Evolutionary conservation across 2,329 filamentous ascomycete genomes (phyloP), one percentile per base, ranked within the genome.

Genomic region (Triangularia setosa): DNA sequence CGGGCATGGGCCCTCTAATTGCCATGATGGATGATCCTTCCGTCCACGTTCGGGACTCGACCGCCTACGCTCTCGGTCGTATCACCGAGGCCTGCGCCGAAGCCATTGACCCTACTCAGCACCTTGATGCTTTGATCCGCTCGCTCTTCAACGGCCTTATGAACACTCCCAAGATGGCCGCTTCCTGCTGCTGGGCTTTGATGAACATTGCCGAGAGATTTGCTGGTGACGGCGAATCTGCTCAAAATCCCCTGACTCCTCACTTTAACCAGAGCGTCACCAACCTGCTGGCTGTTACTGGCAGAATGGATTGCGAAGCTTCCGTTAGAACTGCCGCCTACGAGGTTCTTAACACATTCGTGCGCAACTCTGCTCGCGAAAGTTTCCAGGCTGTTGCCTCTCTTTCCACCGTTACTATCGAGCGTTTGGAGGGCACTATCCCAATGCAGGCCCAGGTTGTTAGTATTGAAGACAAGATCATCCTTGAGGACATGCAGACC

Each of bases 151-250:
- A 89, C 71, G 95, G 94, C 59, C 84, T 99, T 65, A 87, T 92
- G 65, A 94, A 91, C 80, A 95, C 90, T 76, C 90, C 93, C 65
- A 97, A 96, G 86, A 99, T 99, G 89, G 95, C 94, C 30, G 89
- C 92, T 62, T 99, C 95, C 28, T 98, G 95, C 87, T 99, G 95
- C 81, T 97, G 96, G 95, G 93, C 95, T 30, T 81, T 99, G 70
- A 98, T 99, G 92, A 99, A 98, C 79, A 81, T 99, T 75, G 94
- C 95, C 11, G 95, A 99, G 75, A 90, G 93, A 67, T 99, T 98
- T 75, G 91, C 93, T 28, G 92, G 93, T 64, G 93, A 97, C 62
- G 84, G 89, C 63, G 92, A 91, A 58, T 90, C 89, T 66, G 72
- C 82, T 52, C 82, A 89, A 72, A 99, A 98, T 80, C 85, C 92